Conservation (phyloP, 176 grass and related monocot genomes). For the Alopecurus myosuroides region DNA sequence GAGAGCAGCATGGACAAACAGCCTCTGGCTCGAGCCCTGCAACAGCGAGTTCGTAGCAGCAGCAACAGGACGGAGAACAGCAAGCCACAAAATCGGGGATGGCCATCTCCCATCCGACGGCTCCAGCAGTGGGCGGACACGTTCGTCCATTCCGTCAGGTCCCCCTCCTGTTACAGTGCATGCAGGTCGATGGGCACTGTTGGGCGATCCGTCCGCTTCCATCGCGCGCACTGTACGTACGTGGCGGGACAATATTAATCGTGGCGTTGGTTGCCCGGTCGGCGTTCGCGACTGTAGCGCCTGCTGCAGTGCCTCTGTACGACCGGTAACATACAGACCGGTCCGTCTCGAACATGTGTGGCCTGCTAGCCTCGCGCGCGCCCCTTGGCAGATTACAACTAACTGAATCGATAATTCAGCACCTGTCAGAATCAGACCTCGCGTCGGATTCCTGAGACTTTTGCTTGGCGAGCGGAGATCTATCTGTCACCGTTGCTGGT, state of each 20-base stretch:
- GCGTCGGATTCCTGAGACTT: slow-evolving; percentile 2
- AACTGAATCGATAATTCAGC: neutral
- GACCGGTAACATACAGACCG: neutral
- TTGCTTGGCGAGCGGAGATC: neutral
- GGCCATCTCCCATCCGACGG: neutral
- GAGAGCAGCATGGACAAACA: neutral
- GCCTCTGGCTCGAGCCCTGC: neutral
- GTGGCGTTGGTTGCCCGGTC: slow-evolving; percentile 29
- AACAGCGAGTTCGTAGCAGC: neutral
- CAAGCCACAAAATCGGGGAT: neutral
- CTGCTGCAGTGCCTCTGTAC: neutral
- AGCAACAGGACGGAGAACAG: neutral
- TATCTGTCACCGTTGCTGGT: neutral
- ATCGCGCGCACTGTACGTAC: slow-evolving; percentile 2
- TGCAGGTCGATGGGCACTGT: slow-evolving; percentile 11
- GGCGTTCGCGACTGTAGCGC: neutral
- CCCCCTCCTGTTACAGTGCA: neutral
- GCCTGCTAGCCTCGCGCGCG: neutral
- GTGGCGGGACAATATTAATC: neutral
- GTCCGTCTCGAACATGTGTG: neutral
- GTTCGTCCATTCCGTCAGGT: neutral
- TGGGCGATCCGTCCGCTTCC: neutral
- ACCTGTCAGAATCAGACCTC: neutral
- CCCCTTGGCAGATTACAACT: too few relatives aligned
- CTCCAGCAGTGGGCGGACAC: neutral